Evolutionary conservation across 2,329 filamentous ascomycete species (phyloP).

Genomic region (Colletotrichum nymphaeae): DNA sequence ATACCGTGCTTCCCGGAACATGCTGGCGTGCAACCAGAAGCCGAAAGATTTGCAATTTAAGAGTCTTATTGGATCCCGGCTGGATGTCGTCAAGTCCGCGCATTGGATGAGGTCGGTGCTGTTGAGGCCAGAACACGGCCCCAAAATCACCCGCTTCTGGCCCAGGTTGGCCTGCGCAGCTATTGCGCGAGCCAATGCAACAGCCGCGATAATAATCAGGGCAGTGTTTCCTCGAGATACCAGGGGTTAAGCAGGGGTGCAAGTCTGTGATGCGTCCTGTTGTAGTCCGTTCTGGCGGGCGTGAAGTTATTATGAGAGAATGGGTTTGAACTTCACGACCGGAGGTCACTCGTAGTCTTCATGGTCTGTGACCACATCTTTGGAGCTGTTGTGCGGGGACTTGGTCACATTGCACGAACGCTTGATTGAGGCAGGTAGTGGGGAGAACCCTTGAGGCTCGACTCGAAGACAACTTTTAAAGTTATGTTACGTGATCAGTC

Average conservation of each 20-base stretch:
- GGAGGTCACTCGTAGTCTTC: accelerated
- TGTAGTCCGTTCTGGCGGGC: not conserved
- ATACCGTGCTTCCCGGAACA: constrained; percentile 41
- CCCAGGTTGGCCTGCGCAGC: not conserved
- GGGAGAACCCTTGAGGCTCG: not conserved
- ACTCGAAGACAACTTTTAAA: not conserved
- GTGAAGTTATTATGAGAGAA: not conserved
- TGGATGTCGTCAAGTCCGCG: constrained; percentile 44
- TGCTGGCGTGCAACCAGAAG: constrained; percentile 35
- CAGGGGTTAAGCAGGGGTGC: not conserved
- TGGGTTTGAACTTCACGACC: not conserved
- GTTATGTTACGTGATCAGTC: not conserved
- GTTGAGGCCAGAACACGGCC: not conserved
- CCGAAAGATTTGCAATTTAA: constrained; percentile 21
- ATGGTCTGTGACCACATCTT: not conserved
- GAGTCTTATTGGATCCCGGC: constrained; percentile 38
- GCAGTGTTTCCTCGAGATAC: not conserved
- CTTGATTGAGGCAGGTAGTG: not conserved
- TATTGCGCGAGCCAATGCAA: not conserved
- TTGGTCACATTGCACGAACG: not conserved
- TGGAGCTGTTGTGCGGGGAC: not conserved
- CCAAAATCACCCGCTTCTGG: not conserved
- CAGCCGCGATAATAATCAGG: not conserved
- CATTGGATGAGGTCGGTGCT: constrained; percentile 44
- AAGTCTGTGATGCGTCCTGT: not conserved